These are phyloP conservation scores for Plectranthus barbatus DNA, from an alignment of 257 asterid species.

Conservation along the genomic window DNA sequence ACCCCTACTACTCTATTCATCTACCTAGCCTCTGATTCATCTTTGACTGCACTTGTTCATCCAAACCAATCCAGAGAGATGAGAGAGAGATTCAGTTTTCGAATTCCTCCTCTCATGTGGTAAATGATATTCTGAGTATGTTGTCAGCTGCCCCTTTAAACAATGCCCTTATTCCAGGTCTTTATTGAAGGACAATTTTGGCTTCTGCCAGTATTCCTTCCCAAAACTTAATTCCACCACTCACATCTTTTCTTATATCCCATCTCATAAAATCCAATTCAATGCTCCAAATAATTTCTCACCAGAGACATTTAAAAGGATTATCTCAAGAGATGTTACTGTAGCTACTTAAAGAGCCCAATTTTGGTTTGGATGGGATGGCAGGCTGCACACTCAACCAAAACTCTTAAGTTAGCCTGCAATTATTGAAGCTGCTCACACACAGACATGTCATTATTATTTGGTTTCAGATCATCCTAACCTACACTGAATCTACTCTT, in stretches of 20 bases:
- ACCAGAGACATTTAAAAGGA: no score
- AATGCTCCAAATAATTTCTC: no score
- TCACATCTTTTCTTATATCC: not conserved
- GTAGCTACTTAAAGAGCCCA: no score
- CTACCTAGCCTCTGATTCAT: not conserved
- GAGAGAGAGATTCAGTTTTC: not conserved
- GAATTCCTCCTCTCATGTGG: not conserved
- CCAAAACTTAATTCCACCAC: not conserved
- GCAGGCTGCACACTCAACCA: slow-evolving; percentile 19
- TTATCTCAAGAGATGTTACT: no score
- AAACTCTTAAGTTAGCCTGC: not conserved
- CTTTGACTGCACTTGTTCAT: slow-evolving; percentile 20
- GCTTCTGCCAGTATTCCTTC: not conserved
- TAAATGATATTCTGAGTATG: not conserved
- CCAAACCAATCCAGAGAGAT: no score
- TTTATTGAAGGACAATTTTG: slow-evolving; percentile 1
- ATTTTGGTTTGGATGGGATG: no score
- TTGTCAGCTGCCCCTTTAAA: slow-evolving; percentile 14
- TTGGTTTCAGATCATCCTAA: no score
- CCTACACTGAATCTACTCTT: no score
- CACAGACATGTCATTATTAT: not conserved
- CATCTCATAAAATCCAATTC: no score
- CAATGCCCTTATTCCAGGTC: slow-evolving; percentile 5
- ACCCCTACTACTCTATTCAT: slow-evolving; percentile 9
- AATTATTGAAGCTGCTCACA: slow-evolving; percentile 10